Percentiles rank a stretch among this genome's conserved stretches.
Conservation (phyloP, 495 filamentous ascomycete genomes). For the Haplographium delicatum region DNA sequence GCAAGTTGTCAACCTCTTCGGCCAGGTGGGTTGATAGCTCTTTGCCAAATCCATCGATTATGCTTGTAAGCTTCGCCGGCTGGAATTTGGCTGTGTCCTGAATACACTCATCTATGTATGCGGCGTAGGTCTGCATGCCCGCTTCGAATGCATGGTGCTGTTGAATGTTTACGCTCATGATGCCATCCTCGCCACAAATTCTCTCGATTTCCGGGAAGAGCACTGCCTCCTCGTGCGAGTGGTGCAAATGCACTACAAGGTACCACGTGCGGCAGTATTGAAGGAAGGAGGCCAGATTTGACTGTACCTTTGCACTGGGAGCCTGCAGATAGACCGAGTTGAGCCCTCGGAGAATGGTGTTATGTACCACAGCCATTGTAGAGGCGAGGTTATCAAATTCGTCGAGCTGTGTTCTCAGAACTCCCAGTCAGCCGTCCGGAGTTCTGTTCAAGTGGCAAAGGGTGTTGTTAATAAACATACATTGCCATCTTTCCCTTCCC, state of each 20-base stretch:
- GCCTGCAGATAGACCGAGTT: conserved; percentile 48
- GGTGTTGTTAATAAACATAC: no score
- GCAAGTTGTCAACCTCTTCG: no score
- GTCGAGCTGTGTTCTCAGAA: no score
- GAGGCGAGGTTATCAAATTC: conserved; percentile 32
- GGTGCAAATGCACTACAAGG: neutral
- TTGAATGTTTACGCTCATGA: conserved; percentile 1
- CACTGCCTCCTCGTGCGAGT: conserved; percentile 5
- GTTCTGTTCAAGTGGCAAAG: no score
- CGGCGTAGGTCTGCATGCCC: no score
- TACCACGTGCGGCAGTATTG: conserved; percentile 2
- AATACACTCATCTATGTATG: no score
- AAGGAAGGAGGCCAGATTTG: neutral
- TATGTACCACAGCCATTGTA: conserved; percentile 42
- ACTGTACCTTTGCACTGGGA: conserved; percentile 24
- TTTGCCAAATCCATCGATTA: no score
- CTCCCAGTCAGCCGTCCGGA: no score
- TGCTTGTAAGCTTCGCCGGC: no score
- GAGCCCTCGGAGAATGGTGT: conserved; percentile 39
- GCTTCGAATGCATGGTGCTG: conserved; percentile 8
- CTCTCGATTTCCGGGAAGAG: conserved; percentile 5
- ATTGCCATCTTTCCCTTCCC: no score
- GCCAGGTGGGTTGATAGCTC: no score
- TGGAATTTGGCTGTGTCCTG: no score
- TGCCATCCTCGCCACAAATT: conserved; percentile 3